Evolutionary conservation across 1,284 basidiomycete genomes (phyloP).

Genomic region (Puccinia triticina): DNA sequence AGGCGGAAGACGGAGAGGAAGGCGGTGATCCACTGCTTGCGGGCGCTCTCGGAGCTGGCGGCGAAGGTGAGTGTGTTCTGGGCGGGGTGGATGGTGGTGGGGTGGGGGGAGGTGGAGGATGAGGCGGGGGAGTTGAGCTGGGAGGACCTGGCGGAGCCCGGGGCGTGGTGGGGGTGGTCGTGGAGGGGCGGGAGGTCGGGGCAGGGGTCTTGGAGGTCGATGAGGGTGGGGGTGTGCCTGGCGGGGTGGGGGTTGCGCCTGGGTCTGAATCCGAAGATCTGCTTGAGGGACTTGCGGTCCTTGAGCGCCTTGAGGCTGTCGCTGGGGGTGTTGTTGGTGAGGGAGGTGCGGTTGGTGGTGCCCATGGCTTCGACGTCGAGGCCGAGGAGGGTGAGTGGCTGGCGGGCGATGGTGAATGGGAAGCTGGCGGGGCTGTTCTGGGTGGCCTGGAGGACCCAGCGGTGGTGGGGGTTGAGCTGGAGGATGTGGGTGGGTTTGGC

Average conservation of each 20-base stretch:
- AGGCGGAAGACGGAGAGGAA: conserved; percentile 11
- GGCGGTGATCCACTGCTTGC: not conserved
- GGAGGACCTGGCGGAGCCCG: not conserved
- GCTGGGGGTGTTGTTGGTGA: not conserved
- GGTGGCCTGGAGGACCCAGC: conserved; percentile 22
- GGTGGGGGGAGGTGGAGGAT: not conserved
- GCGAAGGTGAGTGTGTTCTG: conserved; percentile 16
- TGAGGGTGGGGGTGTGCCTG: conserved; percentile 1
- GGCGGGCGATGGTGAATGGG: conserved; percentile 17
- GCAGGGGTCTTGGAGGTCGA: conserved; percentile 7
- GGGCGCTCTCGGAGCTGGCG: conserved; percentile 11
- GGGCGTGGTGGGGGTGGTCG: not conserved
- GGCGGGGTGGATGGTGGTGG: not conserved
- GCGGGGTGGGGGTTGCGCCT: not conserved
- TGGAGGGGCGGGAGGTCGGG: not conserved
- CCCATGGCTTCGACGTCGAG: conserved; percentile 43
- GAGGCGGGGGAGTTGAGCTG: conserved; percentile 10
- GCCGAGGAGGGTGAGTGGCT: conserved; percentile 34
- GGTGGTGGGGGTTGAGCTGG: not conserved
- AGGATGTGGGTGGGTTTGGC: conserved; percentile 32
- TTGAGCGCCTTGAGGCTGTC: conserved; percentile 8
- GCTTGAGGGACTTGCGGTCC: conserved; percentile 29
- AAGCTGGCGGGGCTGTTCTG: not conserved
- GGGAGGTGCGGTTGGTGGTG: not conserved
- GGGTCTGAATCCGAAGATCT: conserved; percentile 15